Conservation (phyloP, 202 grass and related monocot genomes). For the Zizania palustris region DNA sequence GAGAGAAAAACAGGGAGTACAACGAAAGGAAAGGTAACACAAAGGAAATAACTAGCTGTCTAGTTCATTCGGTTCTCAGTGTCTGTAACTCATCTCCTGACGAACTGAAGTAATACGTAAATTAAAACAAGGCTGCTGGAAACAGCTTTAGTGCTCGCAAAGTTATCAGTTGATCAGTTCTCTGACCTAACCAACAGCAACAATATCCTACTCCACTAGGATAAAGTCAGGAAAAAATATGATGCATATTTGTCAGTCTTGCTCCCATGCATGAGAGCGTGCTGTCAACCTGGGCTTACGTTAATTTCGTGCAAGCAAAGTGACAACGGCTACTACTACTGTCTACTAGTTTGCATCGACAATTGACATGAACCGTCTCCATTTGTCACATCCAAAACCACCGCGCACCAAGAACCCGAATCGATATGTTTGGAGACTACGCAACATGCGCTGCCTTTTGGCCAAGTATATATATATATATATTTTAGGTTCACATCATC, state of each 20-base stretch:
- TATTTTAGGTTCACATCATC: conserved; percentile 37
- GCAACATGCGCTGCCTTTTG: conserved; percentile 41
- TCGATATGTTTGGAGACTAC: conserved; percentile 57
- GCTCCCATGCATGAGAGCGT: conserved; percentile 25
- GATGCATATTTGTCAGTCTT: conserved; percentile 19
- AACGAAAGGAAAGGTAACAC: too few relatives aligned
- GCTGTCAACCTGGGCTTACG: neutral
- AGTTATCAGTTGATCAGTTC: conserved; percentile 38
- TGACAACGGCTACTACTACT: too few relatives aligned
- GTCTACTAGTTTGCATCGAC: conserved; percentile 1
- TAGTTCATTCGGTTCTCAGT: neutral
- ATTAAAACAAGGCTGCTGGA: neutral
- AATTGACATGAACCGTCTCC: conserved; percentile 3
- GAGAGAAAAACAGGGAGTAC: neutral
- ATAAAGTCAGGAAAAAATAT: conserved; percentile 4
- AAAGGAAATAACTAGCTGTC: neutral
- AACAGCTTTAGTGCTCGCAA: conserved; percentile 25
- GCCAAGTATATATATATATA: too few relatives aligned
- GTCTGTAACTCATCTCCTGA: neutral
- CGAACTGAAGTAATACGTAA: neutral
- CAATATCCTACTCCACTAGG: conserved; percentile 16
- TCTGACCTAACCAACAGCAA: conserved; percentile 38
- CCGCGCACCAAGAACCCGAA: conserved; percentile 43
- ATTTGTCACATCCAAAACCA: conserved; percentile 43
- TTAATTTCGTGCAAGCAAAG: neutral